These are phyloP conservation scores for Hirsutella minnesotensis DNA, from an alignment of 2,329 filamentous ascomycete species.

Conservation along the genomic window DNA sequence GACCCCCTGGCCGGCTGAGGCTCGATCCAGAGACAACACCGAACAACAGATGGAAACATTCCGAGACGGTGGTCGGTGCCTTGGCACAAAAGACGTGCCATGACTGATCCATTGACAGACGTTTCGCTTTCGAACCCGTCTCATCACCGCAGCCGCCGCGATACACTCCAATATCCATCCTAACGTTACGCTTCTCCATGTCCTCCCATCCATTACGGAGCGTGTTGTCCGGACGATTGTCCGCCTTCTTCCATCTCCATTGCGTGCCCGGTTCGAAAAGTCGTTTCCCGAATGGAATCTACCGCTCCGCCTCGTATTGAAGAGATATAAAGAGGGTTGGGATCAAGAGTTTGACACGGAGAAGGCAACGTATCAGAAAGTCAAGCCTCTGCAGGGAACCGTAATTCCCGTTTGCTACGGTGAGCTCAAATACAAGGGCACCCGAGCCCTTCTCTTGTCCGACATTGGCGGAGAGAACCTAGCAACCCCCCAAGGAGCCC, in stretches of 20 bases:
- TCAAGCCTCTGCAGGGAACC: conserved; percentile 11
- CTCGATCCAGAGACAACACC: background rate
- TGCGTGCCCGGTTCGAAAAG: background rate
- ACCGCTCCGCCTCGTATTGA: conserved; percentile 6
- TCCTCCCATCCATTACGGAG: background rate
- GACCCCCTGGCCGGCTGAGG: background rate
- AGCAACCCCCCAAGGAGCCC: conserved; percentile 9
- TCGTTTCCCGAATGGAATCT: background rate
- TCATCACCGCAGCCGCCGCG: background rate
- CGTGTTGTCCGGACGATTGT: background rate
- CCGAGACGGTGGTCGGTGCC: background rate
- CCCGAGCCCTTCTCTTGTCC: conserved; percentile 12
- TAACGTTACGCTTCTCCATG: no score
- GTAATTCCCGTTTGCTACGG: conserved; percentile 12
- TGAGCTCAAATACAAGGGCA: conserved; percentile 7
- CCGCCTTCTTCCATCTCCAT: background rate
- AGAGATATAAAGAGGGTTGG: conserved; percentile 11
- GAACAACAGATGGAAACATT: background rate
- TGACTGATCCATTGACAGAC: background rate
- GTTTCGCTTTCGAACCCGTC: background rate
- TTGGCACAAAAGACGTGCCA: background rate
- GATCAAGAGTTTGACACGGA: conserved; percentile 16
- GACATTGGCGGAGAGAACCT: conserved; percentile 11
- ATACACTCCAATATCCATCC: no score
- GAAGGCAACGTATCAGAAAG: conserved; percentile 9